Evolutionary conservation across 2,329 filamentous ascomycete genomes (phyloP).

Genomic region (Lecanosticta acicola): DNA sequence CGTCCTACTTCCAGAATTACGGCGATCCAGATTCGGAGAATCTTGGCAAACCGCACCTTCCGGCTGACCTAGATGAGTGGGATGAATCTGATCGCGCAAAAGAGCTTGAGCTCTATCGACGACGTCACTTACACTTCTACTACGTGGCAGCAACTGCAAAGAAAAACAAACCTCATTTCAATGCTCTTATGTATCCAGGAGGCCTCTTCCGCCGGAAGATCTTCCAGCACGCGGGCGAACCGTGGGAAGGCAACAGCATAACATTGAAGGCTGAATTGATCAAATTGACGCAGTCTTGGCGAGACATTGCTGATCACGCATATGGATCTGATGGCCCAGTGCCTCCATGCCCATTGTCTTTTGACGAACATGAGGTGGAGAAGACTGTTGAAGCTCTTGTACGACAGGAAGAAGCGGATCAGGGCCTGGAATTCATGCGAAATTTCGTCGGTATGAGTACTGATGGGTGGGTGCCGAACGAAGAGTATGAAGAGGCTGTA

Average conservation of each 20-base stretch:
- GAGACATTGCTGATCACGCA: conserved; percentile 1
- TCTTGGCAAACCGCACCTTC: conserved; percentile 14
- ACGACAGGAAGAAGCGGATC: conserved; percentile 23
- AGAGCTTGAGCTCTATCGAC: conserved; percentile 18
- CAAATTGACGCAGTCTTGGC: conserved; percentile 10
- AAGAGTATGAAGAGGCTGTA: conserved; percentile 20
- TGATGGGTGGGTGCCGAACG: conserved; percentile 24
- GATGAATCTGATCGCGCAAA: conserved; percentile 13
- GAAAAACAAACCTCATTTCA: conserved; percentile 15
- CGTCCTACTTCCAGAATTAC: conserved; percentile 39
- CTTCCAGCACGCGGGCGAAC: conserved; percentile 17
- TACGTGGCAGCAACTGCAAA: conserved; percentile 19
- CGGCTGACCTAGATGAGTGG: conserved; percentile 15
- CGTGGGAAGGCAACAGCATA: conserved; percentile 27
- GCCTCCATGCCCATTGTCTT: conserved; percentile 16
- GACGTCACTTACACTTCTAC: conserved; percentile 23
- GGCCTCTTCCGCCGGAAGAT: conserved; percentile 16
- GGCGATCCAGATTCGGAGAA: conserved; percentile 25
- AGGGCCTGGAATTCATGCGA: conserved; percentile 22
- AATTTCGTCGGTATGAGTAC: conserved; percentile 15
- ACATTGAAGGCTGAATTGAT: conserved; percentile 22
- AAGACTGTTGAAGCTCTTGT: conserved; percentile 22
- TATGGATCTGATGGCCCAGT: background rate
- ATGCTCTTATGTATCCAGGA: conserved; percentile 17
- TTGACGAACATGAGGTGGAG: conserved; percentile 10